Conservation (phyloP, 768 basidiomycete species). For the Trametes elegans region DNA sequence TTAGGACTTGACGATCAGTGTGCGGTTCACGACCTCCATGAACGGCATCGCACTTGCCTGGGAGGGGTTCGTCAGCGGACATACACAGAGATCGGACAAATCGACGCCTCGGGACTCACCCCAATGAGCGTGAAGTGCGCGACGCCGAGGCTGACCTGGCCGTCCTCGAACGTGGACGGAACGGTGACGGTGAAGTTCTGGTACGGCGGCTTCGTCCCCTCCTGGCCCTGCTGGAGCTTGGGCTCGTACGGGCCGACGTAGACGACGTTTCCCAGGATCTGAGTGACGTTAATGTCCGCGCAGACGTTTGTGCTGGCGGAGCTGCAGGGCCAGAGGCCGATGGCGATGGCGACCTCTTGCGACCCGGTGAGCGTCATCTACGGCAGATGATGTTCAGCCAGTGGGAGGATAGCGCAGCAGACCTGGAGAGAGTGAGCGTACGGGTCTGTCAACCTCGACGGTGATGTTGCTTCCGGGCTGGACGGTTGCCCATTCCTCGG, state of each 20-base stretch:
- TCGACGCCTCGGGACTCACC: too few species aligned
- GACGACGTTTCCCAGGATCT: conserved; percentile 30
- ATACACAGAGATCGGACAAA: too few species aligned
- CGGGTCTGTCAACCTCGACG: conserved; percentile 36
- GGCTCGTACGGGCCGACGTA: conserved; percentile 32
- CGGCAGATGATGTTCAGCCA: background rate
- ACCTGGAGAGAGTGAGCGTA: conserved; percentile 24
- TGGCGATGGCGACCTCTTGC: conserved; percentile 34
- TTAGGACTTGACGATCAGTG: conserved; percentile 15
- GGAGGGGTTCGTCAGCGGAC: background rate
- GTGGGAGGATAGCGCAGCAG: background rate
- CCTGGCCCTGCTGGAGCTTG: conserved; percentile 10
- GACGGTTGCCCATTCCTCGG: conserved; percentile 24
- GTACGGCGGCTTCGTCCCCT: conserved; percentile 21
- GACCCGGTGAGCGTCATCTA: conserved; percentile 33
- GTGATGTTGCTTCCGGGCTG: conserved; percentile 30
- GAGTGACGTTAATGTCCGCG: conserved; percentile 19
- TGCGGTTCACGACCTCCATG: conserved; percentile 19
- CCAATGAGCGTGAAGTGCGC: conserved; percentile 20
- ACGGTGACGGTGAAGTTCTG: conserved; percentile 31
- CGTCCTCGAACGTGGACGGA: conserved; percentile 14
- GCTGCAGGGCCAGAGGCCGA: conserved; percentile 31
- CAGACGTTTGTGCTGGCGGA: too few species aligned
- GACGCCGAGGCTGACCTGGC: conserved; percentile 19
- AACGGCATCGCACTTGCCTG: conserved; percentile 21